phyloP scores from a whole-genome alignment of 2,329 filamentous ascomycete genomes.

The Aureobasidium sp. region DNA sequence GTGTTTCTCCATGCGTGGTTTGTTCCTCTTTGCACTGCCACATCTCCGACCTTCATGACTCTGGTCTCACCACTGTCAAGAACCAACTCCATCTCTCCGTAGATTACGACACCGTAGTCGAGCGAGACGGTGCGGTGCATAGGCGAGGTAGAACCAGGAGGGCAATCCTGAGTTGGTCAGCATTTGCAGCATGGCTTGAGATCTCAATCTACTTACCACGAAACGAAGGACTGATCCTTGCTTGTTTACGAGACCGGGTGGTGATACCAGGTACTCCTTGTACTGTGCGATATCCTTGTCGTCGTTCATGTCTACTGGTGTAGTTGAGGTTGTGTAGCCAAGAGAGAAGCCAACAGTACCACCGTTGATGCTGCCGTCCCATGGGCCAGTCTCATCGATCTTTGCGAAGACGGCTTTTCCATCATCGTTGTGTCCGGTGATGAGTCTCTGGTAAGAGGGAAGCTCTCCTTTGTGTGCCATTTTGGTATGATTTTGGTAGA shows the following conservation, averaged over 20 bases:
- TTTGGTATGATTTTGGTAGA: background rate
- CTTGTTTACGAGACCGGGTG: conserved; percentile 42
- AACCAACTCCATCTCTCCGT: conserved; percentile 24
- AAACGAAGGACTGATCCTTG: conserved; percentile 37
- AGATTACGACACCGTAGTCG: conserved; percentile 26
- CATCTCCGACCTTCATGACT: conserved; percentile 23
- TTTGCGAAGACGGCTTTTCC: conserved; percentile 23
- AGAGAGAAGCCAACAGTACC: conserved; percentile 38
- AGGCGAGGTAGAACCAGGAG: conserved; percentile 18
- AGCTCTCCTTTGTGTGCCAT: conserved; percentile 10
- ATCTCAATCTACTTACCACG: conserved; percentile 13
- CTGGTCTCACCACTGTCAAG: conserved; percentile 25
- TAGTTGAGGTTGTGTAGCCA: conserved; percentile 41
- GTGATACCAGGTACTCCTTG: conserved; percentile 31
- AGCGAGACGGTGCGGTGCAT: conserved; percentile 27
- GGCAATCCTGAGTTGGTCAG: conserved; percentile 17
- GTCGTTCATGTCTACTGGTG: conserved; percentile 37
- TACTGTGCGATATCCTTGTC: conserved; percentile 41
- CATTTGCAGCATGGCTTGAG: background rate
- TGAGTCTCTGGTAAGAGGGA: conserved; percentile 15
- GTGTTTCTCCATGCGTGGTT: conserved; percentile 28
- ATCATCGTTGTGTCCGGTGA: conserved; percentile 22
- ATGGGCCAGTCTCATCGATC: conserved; percentile 17
- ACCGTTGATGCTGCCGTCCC: conserved; percentile 24
- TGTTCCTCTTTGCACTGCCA: conserved; percentile 25